A percentile compares a stretch with the other conserved stretches of the same genome.
phyloP scores from a whole-genome alignment of 768 basidiomycete species.

The Kwoniella sp. region DNA sequence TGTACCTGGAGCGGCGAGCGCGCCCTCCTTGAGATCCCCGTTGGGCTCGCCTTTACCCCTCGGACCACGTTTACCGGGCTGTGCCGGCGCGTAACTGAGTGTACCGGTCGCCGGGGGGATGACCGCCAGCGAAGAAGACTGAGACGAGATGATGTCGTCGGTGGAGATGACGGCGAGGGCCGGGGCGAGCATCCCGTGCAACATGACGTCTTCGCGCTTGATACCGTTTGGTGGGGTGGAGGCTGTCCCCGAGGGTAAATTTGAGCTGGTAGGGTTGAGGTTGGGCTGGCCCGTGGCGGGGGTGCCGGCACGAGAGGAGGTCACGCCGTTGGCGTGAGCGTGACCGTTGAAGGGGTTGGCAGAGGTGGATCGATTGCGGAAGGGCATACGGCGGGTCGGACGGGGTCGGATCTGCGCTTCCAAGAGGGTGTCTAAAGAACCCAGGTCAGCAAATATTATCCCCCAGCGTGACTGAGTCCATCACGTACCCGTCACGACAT shows the following conservation, averaged over 20 bases:
- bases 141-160: constrained; percentile 45
- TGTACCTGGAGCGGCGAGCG: constrained; percentile 34
- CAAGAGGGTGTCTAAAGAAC: constrained; percentile 29
- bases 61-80: constrained; percentile 34
- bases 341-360: no score
- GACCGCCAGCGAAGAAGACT: constrained; percentile 34
- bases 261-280: not conserved
- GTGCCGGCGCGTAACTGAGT: constrained; percentile 1
- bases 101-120: constrained; percentile 25
- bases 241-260: constrained; percentile 4
- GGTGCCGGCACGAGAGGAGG: constrained; percentile 12
- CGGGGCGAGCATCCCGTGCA: constrained; percentile 33
- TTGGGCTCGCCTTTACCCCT: constrained; percentile 24
- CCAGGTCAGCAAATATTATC: not conserved
- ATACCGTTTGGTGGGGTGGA: constrained; percentile 4
- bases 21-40: constrained; percentile 18
- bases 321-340: no score
- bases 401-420: constrained; percentile 41
- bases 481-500: constrained; percentile 51
- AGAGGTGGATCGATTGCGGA: constrained; percentile 21
- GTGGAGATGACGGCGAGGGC: constrained; percentile 30
- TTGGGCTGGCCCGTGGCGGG: constrained; percentile 1
- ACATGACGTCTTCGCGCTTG: constrained; percentile 29
- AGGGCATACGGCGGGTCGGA: constrained; percentile 30
- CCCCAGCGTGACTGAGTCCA: not conserved